These are phyloP conservation scores for Gaultheria prostrata DNA, from an alignment of 148 eudicot genomes.

Conservation along the genomic window DNA sequence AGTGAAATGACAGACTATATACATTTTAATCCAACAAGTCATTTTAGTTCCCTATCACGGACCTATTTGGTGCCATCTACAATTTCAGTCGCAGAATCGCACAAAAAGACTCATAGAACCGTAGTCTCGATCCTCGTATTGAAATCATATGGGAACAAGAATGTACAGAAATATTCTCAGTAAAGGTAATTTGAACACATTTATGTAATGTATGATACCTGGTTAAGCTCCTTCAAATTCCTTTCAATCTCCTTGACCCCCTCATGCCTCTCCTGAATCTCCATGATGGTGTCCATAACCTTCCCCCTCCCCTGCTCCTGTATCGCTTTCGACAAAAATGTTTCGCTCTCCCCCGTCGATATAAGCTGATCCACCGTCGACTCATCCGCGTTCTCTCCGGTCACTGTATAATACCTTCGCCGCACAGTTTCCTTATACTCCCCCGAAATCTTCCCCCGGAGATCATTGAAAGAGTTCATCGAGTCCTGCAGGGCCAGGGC, in stretches of 20 bases:
- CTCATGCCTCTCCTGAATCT: slow-evolving; percentile 56
- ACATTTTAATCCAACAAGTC: too few species aligned
- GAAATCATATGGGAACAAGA: background rate
- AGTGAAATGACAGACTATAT: background rate
- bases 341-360: slow-evolving; percentile 84
- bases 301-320: slow-evolving; percentile 73
- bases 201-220: slow-evolving; percentile 18
- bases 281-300: slow-evolving; percentile 50
- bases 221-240: slow-evolving; percentile 48
- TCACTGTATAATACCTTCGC: slow-evolving; percentile 79
- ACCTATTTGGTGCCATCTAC: background rate
- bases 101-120: background rate
- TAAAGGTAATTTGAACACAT: background rate
- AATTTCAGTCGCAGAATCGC: background rate
- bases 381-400: slow-evolving; percentile 83
- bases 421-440: slow-evolving; percentile 82
- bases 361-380: slow-evolving; percentile 56
- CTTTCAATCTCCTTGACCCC: slow-evolving; percentile 49
- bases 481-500: slow-evolving; percentile 37
- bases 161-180: background rate
- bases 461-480: slow-evolving; percentile 64
- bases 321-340: slow-evolving; percentile 75
- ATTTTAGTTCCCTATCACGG: background rate
- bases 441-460: slow-evolving; percentile 47
- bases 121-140: background rate